Evolutionary conservation across 305 asterid genomes (phyloP).

Genomic region (Fraxinus greggii): DNA sequence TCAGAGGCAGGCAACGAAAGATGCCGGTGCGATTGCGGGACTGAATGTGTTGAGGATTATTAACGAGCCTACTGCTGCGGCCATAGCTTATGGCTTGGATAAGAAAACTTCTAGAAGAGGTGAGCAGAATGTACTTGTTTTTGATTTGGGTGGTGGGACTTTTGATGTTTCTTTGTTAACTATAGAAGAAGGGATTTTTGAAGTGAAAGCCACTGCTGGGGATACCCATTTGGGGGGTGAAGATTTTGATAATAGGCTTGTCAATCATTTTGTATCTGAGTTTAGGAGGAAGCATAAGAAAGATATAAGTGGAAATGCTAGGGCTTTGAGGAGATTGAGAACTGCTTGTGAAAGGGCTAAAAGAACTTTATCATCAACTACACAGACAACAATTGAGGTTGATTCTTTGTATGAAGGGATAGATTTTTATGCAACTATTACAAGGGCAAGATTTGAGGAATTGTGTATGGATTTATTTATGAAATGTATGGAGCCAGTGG

Average conservation of each 20-base stretch:
- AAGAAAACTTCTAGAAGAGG: constrained; percentile 41
- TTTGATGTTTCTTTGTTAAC: constrained; percentile 57
- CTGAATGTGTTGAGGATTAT: constrained; percentile 53
- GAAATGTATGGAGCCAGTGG: constrained; percentile 64
- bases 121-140: constrained; percentile 47
- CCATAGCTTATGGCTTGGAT: constrained; percentile 60
- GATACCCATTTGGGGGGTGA: constrained; percentile 66
- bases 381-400: constrained; percentile 52
- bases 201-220: constrained; percentile 59
- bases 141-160: constrained; percentile 61
- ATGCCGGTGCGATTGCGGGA: constrained; percentile 52
- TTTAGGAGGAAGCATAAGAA: constrained; percentile 49
- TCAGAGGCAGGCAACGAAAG: constrained; percentile 59
- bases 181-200: constrained; percentile 60
- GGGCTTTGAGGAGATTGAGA: constrained; percentile 42
- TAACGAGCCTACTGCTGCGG: constrained; percentile 72
- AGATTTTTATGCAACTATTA: constrained; percentile 49
- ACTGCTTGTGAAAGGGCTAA: constrained; percentile 55
- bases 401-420: constrained; percentile 52
- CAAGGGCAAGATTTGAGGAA: constrained; percentile 63
- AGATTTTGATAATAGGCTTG: constrained; percentile 55
- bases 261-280: constrained; percentile 52
- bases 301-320: constrained; percentile 52
- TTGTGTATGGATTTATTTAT: constrained; percentile 56
- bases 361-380: constrained; percentile 44